These are phyloP conservation scores for Xanthoconium purpureum DNA, from an alignment of 768 basidiomycete genomes.

Conservation along the genomic window DNA sequence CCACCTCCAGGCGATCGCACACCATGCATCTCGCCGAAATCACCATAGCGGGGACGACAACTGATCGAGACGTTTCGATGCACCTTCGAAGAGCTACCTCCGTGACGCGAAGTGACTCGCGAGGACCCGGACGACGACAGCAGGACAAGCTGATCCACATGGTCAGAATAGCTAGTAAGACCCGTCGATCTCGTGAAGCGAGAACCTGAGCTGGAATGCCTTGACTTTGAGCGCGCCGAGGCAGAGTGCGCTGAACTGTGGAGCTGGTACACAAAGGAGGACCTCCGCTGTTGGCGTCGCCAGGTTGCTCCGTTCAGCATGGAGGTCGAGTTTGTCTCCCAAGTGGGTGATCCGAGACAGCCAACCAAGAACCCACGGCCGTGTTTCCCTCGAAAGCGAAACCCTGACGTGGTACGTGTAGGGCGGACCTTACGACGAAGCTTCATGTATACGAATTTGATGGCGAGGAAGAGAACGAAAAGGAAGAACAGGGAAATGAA, in stretches of 20 bases:
- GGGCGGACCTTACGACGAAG: constrained; percentile 21
- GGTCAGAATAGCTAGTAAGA: constrained; percentile 6
- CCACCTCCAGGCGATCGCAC: not conserved
- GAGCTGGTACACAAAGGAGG: constrained; percentile 7
- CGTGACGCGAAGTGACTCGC: not conserved
- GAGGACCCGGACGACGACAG: not conserved
- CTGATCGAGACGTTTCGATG: constrained; percentile 1
- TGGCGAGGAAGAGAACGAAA: constrained; percentile 10
- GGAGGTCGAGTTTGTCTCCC: constrained; percentile 26
- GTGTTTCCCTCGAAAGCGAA: constrained; percentile 1
- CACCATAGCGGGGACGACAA: not conserved
- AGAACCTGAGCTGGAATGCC: constrained; percentile 2
- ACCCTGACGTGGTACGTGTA: not conserved
- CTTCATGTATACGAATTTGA: constrained; percentile 30
- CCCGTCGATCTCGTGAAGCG: constrained; percentile 8
- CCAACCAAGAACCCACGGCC: constrained; percentile 24
- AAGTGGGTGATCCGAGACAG: constrained; percentile 32
- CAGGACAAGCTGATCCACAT: not conserved
- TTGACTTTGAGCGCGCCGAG: not conserved
- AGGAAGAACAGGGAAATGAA: constrained; percentile 18
- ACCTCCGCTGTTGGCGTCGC: constrained; percentile 3
- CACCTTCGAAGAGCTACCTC: not conserved
- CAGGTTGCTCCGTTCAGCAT: constrained; percentile 8
- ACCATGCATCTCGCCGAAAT: constrained; percentile 5
- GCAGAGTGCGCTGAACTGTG: constrained; percentile 7